phyloP scores from a whole-genome alignment of 2,329 filamentous ascomycete species.

The Fusarium keratoplasticum region DNA sequence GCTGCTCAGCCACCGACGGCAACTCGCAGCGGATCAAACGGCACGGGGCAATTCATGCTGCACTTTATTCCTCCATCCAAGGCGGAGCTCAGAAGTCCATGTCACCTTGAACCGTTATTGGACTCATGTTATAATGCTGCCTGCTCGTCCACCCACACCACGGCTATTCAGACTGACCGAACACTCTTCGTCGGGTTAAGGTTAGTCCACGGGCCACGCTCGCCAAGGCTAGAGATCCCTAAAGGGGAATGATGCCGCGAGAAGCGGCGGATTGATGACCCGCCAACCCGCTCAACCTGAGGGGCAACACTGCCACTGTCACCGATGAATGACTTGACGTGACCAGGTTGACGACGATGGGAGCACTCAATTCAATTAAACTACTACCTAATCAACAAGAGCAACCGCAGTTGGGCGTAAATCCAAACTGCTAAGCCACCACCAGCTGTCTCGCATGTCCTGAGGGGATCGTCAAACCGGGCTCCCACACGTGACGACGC shows the following conservation, averaged over 20 bases:
- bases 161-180: not conserved
- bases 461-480: conserved; percentile 19
- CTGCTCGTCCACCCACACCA: not conserved
- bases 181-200: not conserved
- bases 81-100: not conserved
- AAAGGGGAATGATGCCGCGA: conserved; percentile 37
- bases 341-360: not conserved
- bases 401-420: conserved; percentile 21
- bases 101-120: not conserved
- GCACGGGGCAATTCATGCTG: not conserved
- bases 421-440: conserved; percentile 7
- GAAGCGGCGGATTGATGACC: conserved; percentile 48
- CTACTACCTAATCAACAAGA: not conserved
- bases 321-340: not conserved
- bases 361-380: not conserved
- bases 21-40: not conserved
- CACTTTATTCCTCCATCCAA: not conserved
- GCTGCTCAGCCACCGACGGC: not conserved
- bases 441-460: not conserved
- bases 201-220: not conserved
- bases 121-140: not conserved
- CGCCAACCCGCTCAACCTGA: conserved; percentile 29
- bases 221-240: not conserved
- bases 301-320: conserved; percentile 34
- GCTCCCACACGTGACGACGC: conserved; percentile 37